Evolutionary conservation across 2,329 filamentous ascomycete species (phyloP).

Genomic region (Ophiocordyceps sinensis): DNA sequence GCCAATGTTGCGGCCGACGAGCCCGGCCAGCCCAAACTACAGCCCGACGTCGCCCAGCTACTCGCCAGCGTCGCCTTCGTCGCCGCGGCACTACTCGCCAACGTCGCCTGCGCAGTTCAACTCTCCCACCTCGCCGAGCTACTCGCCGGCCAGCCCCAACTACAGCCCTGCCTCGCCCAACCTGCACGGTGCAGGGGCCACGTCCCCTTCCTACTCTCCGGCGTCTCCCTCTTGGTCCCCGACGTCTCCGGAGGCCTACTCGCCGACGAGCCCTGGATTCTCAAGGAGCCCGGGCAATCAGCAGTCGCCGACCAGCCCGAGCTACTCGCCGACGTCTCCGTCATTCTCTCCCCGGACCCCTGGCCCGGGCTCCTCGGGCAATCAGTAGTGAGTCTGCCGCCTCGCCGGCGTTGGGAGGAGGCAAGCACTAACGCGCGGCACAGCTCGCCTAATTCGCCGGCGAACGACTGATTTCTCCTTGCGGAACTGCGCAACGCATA

Average conservation of each 20-base stretch:
- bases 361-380: slow-evolving; percentile 26
- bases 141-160: slow-evolving; percentile 55
- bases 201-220: slow-evolving; percentile 50
- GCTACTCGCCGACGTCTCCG: slow-evolving; percentile 51
- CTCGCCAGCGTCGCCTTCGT: slow-evolving; percentile 46
- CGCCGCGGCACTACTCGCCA: slow-evolving; percentile 43
- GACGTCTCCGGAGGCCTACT: slow-evolving; percentile 52
- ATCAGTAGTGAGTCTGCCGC: slow-evolving; percentile 21
- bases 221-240: slow-evolving; percentile 68
- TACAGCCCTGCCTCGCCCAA: slow-evolving; percentile 58
- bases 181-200: slow-evolving; percentile 26
- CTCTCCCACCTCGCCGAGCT: slow-evolving; percentile 60
- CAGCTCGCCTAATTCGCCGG: slow-evolving; percentile 29
- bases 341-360: slow-evolving; percentile 31
- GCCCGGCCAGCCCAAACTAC: slow-evolving; percentile 44
- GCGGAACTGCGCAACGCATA: slow-evolving; percentile 12
- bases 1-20: slow-evolving; percentile 39
- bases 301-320: slow-evolving; percentile 52
- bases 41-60: slow-evolving; percentile 53
- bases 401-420: neutral
- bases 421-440: neutral
- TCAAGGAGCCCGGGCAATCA: slow-evolving; percentile 37
- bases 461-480: slow-evolving; percentile 20
- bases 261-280: slow-evolving; percentile 48
- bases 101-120: slow-evolving; percentile 63